phyloP scores from a whole-genome alignment of 1,284 basidiomycete species.

The Ganoderma meredithae region DNA sequence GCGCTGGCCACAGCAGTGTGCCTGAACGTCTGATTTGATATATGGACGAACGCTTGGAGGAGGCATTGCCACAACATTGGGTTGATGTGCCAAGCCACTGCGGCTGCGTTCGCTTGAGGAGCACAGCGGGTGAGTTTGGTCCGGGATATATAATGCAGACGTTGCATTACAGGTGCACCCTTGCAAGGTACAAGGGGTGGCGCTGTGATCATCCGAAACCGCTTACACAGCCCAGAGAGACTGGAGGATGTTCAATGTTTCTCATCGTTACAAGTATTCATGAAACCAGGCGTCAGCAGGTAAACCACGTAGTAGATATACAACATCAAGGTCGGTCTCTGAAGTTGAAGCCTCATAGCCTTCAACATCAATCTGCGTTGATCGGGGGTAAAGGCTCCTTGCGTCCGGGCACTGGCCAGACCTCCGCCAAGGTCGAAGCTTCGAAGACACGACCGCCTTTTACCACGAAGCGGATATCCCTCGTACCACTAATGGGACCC shows the following conservation, averaged over 20 bases:
- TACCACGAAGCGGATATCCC: conserved; percentile 59
- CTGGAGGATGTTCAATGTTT: background rate
- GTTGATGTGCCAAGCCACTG: too few species aligned
- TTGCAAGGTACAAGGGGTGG: too few species aligned
- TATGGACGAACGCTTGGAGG: too few species aligned
- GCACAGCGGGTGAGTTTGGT: too few species aligned
- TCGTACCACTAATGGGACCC: conserved; percentile 57
- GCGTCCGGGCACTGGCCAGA: conserved; percentile 70
- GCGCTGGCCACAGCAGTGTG: too few species aligned
- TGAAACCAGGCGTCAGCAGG: background rate
- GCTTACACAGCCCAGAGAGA: too few species aligned
- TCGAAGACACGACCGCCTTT: conserved; percentile 74
- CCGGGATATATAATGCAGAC: too few species aligned
- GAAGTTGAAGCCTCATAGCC: background rate
- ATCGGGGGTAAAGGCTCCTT: conserved; percentile 61
- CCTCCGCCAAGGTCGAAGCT: conserved; percentile 68
- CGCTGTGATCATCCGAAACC: too few species aligned
- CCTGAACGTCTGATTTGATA: too few species aligned
- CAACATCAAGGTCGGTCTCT: background rate
- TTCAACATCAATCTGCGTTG: conserved; percentile 56
- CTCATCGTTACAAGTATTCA: background rate
- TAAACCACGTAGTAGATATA: background rate
- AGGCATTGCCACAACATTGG: too few species aligned
- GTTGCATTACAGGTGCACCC: too few species aligned
- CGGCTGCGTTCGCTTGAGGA: too few species aligned